Conservation (phyloP, 2,329 filamentous ascomycete genomes). For the Hypoxylon sp. region DNA sequence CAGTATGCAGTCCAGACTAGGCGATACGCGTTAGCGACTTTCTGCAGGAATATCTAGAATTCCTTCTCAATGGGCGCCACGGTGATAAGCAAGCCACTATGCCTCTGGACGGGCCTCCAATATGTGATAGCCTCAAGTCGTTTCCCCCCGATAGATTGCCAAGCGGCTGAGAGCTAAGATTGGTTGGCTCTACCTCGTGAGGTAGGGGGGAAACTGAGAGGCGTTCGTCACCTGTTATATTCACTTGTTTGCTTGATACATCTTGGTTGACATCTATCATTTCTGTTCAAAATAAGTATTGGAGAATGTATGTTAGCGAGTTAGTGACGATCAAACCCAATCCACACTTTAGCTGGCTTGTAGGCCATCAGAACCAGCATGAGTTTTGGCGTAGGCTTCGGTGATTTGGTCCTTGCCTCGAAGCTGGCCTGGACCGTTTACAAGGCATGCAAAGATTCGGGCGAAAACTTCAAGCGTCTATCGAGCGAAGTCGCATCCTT, state of each 20-base stretch:
- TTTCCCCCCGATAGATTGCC: conserved; percentile 8
- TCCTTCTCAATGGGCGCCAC: conserved; percentile 20
- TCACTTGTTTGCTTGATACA: conserved; percentile 6
- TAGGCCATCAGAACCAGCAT: conserved; percentile 25
- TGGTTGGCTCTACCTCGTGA: conserved; percentile 15
- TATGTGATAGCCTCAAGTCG: conserved; percentile 23
- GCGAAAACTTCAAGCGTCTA: conserved; percentile 49
- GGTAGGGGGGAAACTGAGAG: conserved; percentile 10
- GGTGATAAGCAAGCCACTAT: conserved; percentile 29
- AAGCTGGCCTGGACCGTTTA: conserved; percentile 50
- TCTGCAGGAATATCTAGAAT: conserved; percentile 22
- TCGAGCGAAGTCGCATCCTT: conserved; percentile 50
- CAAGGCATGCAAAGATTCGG: conserved; percentile 50
- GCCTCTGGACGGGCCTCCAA: conserved; percentile 4
- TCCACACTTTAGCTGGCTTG: background rate
- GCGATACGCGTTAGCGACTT: conserved; percentile 13
- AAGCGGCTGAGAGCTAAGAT: conserved; percentile 22
- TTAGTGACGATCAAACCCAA: background rate
- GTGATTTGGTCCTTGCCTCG: conserved; percentile 43
- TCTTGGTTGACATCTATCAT: conserved; percentile 15
- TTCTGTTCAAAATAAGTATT: background rate
- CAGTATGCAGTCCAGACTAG: conserved; percentile 2
- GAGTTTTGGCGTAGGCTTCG: conserved; percentile 44
- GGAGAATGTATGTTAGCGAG: conserved; percentile 9
- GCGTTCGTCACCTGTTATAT: conserved; percentile 8